Conservation (phyloP, 129 eudicot genomes). For the Chrysanthemum lavandulifolium region DNA sequence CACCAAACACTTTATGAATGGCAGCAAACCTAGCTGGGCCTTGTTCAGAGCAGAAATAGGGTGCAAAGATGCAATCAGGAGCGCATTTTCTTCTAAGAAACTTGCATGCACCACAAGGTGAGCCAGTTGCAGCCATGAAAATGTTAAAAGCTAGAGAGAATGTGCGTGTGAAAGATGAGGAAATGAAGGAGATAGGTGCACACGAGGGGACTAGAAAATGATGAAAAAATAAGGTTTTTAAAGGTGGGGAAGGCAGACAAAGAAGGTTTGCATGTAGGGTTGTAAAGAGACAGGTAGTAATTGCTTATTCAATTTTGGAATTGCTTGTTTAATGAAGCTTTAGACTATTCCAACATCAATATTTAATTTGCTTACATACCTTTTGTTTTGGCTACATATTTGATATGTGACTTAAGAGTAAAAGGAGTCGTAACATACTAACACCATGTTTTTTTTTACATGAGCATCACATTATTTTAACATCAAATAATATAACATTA, state of each 20-base stretch:
- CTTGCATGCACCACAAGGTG: conserved; percentile 99
- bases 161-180: no score
- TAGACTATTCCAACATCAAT: conserved; percentile 24
- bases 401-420: no score
- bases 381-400: no score
- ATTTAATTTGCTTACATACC: conserved; percentile 25
- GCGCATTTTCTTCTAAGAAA: conserved; percentile 89
- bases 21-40: conserved; percentile 95
- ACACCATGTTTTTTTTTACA: no score
- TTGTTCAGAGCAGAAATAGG: conserved; percentile 90
- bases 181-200: conserved; percentile 21
- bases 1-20: conserved; percentile 97
- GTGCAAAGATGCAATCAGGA: conserved; percentile 83
- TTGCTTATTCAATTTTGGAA: conserved; percentile 53
- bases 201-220: conserved; percentile 85
- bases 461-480: no score
- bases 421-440: no score
- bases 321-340: conserved; percentile 30
- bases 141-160: not conserved
- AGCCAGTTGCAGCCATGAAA: conserved; percentile 57
- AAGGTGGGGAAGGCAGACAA: conserved; percentile 56
- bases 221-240: conserved; percentile 45
- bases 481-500: no score
- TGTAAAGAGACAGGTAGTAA: conserved; percentile 67
- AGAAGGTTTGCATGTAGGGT: conserved; percentile 71